Evolutionary conservation across 306 rosid genomes (phyloP).

Genomic region (Ormosia semicastrata): DNA sequence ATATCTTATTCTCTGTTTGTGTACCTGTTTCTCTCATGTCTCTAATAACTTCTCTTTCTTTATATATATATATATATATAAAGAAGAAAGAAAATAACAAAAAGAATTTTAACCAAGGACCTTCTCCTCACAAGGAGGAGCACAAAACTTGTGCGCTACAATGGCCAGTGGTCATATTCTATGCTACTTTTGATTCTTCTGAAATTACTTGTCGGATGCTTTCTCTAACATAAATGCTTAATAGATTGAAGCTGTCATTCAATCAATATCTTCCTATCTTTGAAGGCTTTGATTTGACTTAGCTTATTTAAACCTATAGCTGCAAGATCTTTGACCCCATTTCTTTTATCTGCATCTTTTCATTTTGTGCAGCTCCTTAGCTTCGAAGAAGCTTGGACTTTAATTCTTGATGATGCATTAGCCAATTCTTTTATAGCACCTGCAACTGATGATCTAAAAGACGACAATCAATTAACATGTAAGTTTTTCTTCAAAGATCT

Average conservation of each 20-base stretch:
- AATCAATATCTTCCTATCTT: neutral
- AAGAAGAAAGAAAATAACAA: neutral
- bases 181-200: neutral
- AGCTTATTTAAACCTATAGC: neutral
- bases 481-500: constrained; percentile 36
- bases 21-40: neutral
- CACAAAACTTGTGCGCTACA: neutral
- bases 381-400: constrained; percentile 82
- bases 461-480: constrained; percentile 78
- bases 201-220: neutral
- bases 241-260: neutral
- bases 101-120: neutral
- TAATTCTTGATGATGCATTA: constrained; percentile 88
- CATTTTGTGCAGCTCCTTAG: constrained; percentile 67
- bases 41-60: neutral
- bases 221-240: neutral
- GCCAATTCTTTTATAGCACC: constrained; percentile 94
- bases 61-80: neutral
- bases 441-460: constrained; percentile 79
- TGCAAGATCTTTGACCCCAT: neutral
- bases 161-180: neutral
- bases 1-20: neutral
- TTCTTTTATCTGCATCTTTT: constrained; percentile 13
- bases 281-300: constrained; percentile 15
- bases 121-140: neutral